Percentiles rank a stretch among this genome's conserved stretches.
Evolutionary conservation across 352 stramenopile species (phyloP).

Genomic region (Phytopythium montanum): DNA sequence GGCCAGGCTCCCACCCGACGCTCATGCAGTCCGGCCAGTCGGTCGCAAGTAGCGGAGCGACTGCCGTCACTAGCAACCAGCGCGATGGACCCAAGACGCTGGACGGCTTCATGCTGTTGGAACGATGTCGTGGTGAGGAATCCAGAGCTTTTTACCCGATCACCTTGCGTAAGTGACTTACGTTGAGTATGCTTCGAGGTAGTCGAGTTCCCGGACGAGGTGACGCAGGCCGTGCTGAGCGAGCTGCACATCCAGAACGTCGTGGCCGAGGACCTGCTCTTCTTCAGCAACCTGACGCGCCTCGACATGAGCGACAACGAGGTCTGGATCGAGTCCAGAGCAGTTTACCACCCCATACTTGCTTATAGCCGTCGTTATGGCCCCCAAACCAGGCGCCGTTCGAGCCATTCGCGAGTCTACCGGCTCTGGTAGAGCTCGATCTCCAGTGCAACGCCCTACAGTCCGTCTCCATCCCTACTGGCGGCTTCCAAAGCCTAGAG

Average conservation of each 20-base stretch:
- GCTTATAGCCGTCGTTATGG: not conserved
- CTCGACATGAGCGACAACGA: constrained; percentile 86
- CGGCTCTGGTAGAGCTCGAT: constrained; percentile 62
- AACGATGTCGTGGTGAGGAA: constrained; percentile 59
- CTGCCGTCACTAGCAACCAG: not conserved
- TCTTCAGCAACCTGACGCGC: constrained; percentile 67
- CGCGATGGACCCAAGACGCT: constrained; percentile 42
- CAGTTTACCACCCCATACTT: no score
- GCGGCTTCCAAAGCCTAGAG: constrained; percentile 65
- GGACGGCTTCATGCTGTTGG: constrained; percentile 76
- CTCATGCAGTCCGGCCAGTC: constrained; percentile 25
- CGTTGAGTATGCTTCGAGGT: constrained; percentile 10
- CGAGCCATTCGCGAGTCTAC: constrained; percentile 61
- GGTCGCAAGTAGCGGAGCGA: constrained; percentile 19
- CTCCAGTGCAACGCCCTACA: constrained; percentile 80
- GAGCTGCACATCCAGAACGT: constrained; percentile 58
- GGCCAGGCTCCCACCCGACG: constrained; percentile 16
- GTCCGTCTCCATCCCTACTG: constrained; percentile 27
- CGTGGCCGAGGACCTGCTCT: constrained; percentile 71
- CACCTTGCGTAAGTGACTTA: not conserved
- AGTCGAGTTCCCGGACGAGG: constrained; percentile 83
- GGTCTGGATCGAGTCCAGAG: constrained; percentile 15
- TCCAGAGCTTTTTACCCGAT: not conserved
- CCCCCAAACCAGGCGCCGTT: constrained; percentile 30
- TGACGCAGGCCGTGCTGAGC: constrained; percentile 53